Conservation (phyloP, 257 asterid genomes). For the Jacaranda copaia region DNA sequence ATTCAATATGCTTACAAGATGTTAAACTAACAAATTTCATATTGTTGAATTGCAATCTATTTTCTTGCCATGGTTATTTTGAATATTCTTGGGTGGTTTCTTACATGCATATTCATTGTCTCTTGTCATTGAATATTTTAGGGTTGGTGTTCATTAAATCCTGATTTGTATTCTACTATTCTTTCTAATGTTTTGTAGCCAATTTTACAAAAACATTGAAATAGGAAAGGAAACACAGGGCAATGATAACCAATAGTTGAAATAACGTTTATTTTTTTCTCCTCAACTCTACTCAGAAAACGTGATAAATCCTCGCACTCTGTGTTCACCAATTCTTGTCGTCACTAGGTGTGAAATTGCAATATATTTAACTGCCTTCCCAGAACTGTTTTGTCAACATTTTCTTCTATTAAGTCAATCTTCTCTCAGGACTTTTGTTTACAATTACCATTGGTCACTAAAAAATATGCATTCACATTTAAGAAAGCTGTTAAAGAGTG, state of each 20-base stretch:
- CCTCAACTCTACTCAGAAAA: background rate
- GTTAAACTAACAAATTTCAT: background rate
- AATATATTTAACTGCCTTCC: conserved; percentile 15
- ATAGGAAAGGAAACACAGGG: background rate
- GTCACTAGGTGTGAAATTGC: background rate
- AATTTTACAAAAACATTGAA: background rate
- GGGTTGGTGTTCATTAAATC: background rate
- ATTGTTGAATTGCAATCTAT: background rate
- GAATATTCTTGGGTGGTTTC: background rate
- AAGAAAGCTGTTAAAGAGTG: background rate
- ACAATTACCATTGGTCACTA: background rate
- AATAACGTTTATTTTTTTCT: background rate
- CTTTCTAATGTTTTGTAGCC: background rate
- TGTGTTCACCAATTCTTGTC: background rate
- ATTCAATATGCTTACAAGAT: background rate
- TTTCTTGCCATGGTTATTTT: background rate
- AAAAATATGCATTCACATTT: background rate
- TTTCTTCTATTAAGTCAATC: background rate
- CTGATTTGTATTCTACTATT: too few species aligned
- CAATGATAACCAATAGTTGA: background rate
- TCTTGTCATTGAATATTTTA: too few species aligned
- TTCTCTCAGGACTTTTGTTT: background rate
- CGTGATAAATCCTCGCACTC: background rate
- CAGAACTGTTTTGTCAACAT: background rate
- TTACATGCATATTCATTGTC: background rate